A percentile compares a stretch with the other conserved stretches of the same genome.
Conservation (phyloP, 352 stramenopile species). For the Globisporangium cederbergense region DNA sequence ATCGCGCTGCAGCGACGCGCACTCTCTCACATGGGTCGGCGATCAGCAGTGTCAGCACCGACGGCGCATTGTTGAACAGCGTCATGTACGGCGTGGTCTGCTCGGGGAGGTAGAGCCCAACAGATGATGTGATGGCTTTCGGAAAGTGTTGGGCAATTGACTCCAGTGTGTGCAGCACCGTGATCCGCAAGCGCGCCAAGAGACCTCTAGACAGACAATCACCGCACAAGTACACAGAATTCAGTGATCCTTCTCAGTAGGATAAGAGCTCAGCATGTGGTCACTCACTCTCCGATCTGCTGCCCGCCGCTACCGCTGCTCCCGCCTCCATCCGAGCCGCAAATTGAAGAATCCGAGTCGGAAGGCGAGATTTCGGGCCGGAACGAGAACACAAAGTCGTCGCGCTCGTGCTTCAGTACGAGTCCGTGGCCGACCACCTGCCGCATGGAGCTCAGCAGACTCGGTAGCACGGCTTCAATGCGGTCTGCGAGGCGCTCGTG, state of each 20-base stretch:
- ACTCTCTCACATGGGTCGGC: conserved; percentile 75
- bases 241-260: neutral
- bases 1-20: conserved; percentile 67
- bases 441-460: conserved; percentile 72
- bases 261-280: neutral
- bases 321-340: conserved; percentile 49
- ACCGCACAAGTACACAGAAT: neutral
- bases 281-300: conserved; percentile 48
- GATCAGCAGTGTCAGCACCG: conserved; percentile 73
- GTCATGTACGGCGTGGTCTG: conserved; percentile 82
- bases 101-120: conserved; percentile 80
- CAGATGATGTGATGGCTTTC: conserved; percentile 66
- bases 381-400: conserved; percentile 52
- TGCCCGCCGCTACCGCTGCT: conserved; percentile 17
- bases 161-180: conserved; percentile 69
- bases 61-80: conserved; percentile 70
- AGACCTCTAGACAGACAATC: conserved; percentile 36
- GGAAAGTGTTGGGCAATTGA: conserved; percentile 66
- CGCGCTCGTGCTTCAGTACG: conserved; percentile 41
- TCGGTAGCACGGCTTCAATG: conserved; percentile 55
- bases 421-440: conserved; percentile 74
- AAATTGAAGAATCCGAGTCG: conserved; percentile 76
- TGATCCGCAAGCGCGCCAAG: conserved; percentile 66
- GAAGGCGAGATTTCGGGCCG: conserved; percentile 54
- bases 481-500: conserved; percentile 55